phyloP scores from a whole-genome alignment of 495 filamentous ascomycete species.

The Penicillium cinerascens region DNA sequence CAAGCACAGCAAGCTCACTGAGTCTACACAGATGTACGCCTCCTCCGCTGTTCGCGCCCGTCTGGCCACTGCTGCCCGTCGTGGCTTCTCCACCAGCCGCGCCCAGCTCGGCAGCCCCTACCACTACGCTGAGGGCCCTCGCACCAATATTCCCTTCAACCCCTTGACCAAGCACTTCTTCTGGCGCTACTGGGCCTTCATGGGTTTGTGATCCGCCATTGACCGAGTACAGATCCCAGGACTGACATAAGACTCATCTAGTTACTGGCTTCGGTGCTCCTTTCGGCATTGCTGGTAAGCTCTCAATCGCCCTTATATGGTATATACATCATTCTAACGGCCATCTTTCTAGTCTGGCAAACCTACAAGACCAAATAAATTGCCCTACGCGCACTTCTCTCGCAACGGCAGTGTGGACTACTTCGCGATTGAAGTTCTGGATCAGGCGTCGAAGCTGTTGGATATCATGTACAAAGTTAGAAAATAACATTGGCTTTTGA shows the following conservation, averaged over 20 bases:
- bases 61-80: constrained; percentile 70
- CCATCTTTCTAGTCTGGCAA: constrained; percentile 70
- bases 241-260: constrained; percentile 39
- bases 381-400: constrained; percentile 14
- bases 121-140: constrained; percentile 97
- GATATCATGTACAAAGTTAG: constrained; percentile 45
- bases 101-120: constrained; percentile 83
- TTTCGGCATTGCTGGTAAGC: constrained; percentile 79
- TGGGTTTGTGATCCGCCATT: constrained; percentile 49
- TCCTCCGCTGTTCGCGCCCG: constrained; percentile 71
- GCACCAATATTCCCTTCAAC: constrained; percentile 95
- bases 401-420: constrained; percentile 18
- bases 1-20: constrained; percentile 12
- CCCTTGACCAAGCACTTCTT: constrained; percentile 80
- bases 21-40: constrained; percentile 72
- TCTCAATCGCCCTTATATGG: constrained; percentile 4
- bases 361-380: constrained; percentile 63
- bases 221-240: constrained; percentile 3
- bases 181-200: constrained; percentile 77
- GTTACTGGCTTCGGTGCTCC: constrained; percentile 73
- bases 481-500: constrained; percentile 34
- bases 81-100: constrained; percentile 89
- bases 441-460: constrained; percentile 22
- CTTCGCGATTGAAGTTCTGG: constrained; percentile 23
- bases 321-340: constrained; percentile 20